Evolutionary conservation across 2,329 filamentous ascomycete genomes (phyloP).

Genomic region (Sphaerulina musiva): DNA sequence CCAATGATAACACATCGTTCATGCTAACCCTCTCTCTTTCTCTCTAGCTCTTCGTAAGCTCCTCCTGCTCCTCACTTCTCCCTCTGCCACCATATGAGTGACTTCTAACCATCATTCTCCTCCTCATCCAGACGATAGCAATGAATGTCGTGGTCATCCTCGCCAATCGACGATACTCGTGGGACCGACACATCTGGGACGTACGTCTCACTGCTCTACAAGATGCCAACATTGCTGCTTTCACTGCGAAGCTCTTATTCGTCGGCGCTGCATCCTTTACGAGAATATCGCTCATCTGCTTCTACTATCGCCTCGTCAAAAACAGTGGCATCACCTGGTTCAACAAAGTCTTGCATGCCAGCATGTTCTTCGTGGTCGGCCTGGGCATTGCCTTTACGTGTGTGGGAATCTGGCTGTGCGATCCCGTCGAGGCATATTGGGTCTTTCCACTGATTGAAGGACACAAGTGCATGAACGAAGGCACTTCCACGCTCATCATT

Average conservation of each 20-base stretch:
- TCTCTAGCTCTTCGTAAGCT: slow-evolving; percentile 11
- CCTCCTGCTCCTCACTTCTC: too few relatives aligned
- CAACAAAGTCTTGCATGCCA: slow-evolving; percentile 36
- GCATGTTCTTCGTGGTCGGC: slow-evolving; percentile 34
- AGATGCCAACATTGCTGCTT: slow-evolving; percentile 35
- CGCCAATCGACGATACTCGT: slow-evolving; percentile 39
- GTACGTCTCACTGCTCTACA: slow-evolving; percentile 15
- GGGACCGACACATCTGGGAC: slow-evolving; percentile 29
- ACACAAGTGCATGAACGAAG: slow-evolving; percentile 40
- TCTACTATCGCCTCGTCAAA: slow-evolving; percentile 42
- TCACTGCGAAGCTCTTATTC: slow-evolving; percentile 40
- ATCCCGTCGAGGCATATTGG: slow-evolving; percentile 38
- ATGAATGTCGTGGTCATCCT: slow-evolving; percentile 37
- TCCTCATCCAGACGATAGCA: slow-evolving; percentile 27
- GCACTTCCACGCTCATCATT: slow-evolving; percentile 33
- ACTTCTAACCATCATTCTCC: not conserved
- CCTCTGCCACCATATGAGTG: too few relatives aligned
- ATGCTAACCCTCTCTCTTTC: not conserved
- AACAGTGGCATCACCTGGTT: slow-evolving; percentile 39
- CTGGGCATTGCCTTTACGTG: slow-evolving; percentile 37
- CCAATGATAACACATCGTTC: too few relatives aligned
- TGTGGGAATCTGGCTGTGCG: slow-evolving; percentile 38
- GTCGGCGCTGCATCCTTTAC: slow-evolving; percentile 40
- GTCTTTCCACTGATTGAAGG: slow-evolving; percentile 29
- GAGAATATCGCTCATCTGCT: slow-evolving; percentile 40